Evolutionary conservation across 306 rosid genomes (phyloP), one percentile per base, ranked within the genome.

Genomic region (Acacia crassicarpa): DNA sequence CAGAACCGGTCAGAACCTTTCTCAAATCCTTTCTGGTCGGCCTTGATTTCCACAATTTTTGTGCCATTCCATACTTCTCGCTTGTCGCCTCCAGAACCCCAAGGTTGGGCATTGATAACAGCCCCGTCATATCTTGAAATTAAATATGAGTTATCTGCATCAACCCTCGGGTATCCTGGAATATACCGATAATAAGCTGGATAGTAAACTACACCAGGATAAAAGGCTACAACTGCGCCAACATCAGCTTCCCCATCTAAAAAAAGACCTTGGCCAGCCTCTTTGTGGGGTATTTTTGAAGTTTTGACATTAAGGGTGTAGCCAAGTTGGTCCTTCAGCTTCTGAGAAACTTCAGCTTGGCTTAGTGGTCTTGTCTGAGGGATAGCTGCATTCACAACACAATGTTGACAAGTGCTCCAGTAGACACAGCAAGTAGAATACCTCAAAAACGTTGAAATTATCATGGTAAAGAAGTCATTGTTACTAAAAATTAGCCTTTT

Each of bases 121-220:
- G 81, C 88, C 25, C 91, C 96, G 11, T 95, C 97, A 49, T 92
- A 95, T 83, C 99, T 89, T 8, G 98, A 88, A 85, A 93, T 95
- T 90, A 95, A 80, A 93, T 93, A 91, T 4, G 98, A 86, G 80
- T 95, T 95, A 25, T 73, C 92, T 4, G 87, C 89, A 81, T 87
- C 91, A 33, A 92, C 96, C 83, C 84, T 92, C 3, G 98, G 99
- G 84, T 95, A 95, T 76, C 98, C 98, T 6, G 96, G 99, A 86
- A 93, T 92, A 76, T 89, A 91, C 11, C 91, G 96, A 85, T 95
- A 93, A 85, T 89, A 90, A 40, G 94, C 96, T 0, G 96, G 99
- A 74, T 89, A 88, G 80, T 93, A 95, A 80, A 92, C 83, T 51
- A 93, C 83, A 15, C 97, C 99, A 7, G 97, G 99, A 87, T 95